Conservation (phyloP, 1,139 yeast species). For the Blastobotrys illinoisensis region DNA sequence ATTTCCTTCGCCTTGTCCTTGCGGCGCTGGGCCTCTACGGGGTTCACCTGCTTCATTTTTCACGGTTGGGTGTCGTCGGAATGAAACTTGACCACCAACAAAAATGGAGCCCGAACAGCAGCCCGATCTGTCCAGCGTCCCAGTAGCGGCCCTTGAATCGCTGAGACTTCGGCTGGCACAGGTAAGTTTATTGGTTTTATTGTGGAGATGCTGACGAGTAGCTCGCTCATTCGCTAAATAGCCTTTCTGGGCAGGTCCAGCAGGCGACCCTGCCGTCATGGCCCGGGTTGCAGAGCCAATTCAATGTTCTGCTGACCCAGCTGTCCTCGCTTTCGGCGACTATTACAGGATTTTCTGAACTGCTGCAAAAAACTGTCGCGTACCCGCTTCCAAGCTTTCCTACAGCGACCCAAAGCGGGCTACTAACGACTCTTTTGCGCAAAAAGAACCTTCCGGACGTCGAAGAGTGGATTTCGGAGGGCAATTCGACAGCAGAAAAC, state of each 20-base stretch:
- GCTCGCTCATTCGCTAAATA: constrained; percentile 34
- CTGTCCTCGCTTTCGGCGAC: constrained; percentile 66
- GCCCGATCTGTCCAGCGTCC: constrained; percentile 38
- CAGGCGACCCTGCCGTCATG: constrained; percentile 35
- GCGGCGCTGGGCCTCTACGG: constrained; percentile 25
- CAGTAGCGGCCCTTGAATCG: constrained; percentile 55
- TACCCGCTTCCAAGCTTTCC: constrained; percentile 85
- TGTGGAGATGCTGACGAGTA: not conserved
- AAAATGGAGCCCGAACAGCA: not conserved
- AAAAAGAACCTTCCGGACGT: constrained; percentile 89
- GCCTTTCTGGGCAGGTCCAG: constrained; percentile 31
- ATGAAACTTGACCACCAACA: not conserved
- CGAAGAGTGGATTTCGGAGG: constrained; percentile 72
- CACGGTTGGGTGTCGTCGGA: constrained; percentile 5
- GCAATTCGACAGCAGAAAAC: constrained; percentile 40
- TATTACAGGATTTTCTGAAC: constrained; percentile 54
- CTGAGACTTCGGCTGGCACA: constrained; percentile 56
- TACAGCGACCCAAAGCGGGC: constrained; percentile 72
- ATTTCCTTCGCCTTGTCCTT: constrained; percentile 29
- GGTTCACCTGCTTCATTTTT: constrained; percentile 14
- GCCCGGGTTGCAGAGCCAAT: constrained; percentile 68
- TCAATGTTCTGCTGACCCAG: constrained; percentile 78
- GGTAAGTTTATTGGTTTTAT: constrained; percentile 13
- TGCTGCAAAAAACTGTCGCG: constrained; percentile 61
- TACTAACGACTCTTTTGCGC: constrained; percentile 74